Base-by-base conservation (phyloP, 2,329 filamentous ascomycete genomes). In the Trichoderma citrinoviride region DNA sequence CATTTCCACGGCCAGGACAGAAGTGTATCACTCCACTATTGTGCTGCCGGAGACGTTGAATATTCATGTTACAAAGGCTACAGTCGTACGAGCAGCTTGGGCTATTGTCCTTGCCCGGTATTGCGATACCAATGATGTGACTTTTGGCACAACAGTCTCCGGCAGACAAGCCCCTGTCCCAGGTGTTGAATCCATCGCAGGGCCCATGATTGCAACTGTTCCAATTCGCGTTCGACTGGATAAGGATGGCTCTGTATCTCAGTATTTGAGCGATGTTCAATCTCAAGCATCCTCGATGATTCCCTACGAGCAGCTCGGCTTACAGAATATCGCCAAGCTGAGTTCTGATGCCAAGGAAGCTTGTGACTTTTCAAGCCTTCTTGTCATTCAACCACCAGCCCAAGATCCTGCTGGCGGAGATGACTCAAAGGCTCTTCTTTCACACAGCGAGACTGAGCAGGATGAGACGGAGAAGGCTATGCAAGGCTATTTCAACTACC, bases 91-190 rank as follows among this genome's bases (percentile, higher is more conserved):
- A 0, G 71, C 72, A 1, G 71, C 73, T 3, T 72, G 71, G 69
- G 63, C 71, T 6, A 49, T 82, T 8, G 71, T 80, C 4, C 71
- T 77, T 2, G 74, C 74, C 0, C 67, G 76, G 3, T 78, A 80
- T 54, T 73, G 78, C 67, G 73, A 37, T 64, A 75, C 66, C 7
- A 58, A 57, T 37, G 66, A 64, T 41, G 56, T 70, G n/a, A 19
- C 61, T 2, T 71, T 69, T 62, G 70, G 69, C 14, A 33, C 56
- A 4, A 61, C 67, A 1, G 52, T 69, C 17, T 68, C 65, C 2
- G 70, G 70, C n/a, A 67, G 70, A 29, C 56, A 71, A 5, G 65
- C 66, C n/a, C 61, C 62, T 7, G 55, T 71, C 19, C 25, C 44
- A 14, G 67, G 68, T 4, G 56, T 70, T 25, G 65, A 68, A 15